These are phyloP conservation scores for Venturia asperata DNA, from an alignment of 2,329 filamentous ascomycete species.

Conservation along the genomic window DNA sequence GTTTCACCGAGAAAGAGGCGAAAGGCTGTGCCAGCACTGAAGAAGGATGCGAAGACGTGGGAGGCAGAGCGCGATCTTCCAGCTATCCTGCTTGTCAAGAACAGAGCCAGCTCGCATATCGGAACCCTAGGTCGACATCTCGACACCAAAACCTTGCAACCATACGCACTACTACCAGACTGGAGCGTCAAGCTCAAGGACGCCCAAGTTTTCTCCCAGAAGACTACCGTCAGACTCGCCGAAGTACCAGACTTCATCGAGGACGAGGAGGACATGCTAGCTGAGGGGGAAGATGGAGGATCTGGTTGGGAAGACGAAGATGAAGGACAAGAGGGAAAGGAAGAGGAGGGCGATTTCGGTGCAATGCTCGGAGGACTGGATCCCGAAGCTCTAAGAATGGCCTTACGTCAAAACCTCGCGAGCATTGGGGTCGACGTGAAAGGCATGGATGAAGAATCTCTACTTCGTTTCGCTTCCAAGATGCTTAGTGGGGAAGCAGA, in stretches of 20 bases:
- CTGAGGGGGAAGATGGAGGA: constrained; percentile 13
- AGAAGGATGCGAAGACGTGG: neutral
- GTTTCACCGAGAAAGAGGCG: constrained; percentile 14
- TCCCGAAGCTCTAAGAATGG: constrained; percentile 17
- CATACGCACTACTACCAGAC: constrained; percentile 38
- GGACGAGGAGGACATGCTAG: constrained; percentile 15
- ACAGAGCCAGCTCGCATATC: constrained; percentile 1
- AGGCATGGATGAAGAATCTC: constrained; percentile 15
- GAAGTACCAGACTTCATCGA: constrained; percentile 16
- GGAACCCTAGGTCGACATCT: neutral
- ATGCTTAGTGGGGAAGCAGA: constrained; percentile 18
- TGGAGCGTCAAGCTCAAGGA: constrained; percentile 36
- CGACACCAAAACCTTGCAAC: constrained; percentile 22
- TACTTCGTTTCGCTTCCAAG: constrained; percentile 13
- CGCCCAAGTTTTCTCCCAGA: neutral
- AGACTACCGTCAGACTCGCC: constrained; percentile 5
- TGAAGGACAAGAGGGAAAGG: neutral
- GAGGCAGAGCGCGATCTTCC: constrained; percentile 12
- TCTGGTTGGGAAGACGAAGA: constrained; percentile 17
- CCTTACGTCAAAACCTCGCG: constrained; percentile 15
- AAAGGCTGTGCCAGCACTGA: constrained; percentile 2
- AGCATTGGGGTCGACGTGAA: neutral
- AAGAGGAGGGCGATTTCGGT: constrained; percentile 16
- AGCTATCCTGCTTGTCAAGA: constrained; percentile 9
- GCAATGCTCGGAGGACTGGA: constrained; percentile 15